Evolutionary conservation across 345 rosid genomes (phyloP), one percentile per base, ranked within the genome.

Genomic region (Passiflora organensis): DNA sequence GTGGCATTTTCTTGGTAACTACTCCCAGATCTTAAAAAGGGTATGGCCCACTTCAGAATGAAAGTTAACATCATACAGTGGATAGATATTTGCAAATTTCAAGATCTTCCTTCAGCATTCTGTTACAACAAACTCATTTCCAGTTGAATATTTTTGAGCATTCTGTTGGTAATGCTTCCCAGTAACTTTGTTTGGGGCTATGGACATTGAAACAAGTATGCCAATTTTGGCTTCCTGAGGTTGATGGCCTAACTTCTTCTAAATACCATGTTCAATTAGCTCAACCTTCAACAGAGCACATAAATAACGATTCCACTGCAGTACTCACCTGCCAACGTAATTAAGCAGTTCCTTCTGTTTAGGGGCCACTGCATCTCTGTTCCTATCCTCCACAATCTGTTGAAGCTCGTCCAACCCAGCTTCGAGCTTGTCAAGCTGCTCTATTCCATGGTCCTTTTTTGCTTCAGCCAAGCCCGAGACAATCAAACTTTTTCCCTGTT

Each of bases 311-410:
- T 21, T 16, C 20, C 22, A 39, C 28, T n/a, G 41, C 3, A 57
- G 59, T 58, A 73, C 86, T 76, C 51, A 93, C 99, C 86, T 75
- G 63, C 99, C 87, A 53, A 93, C 94, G 65, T 82, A 93, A 42
- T 72, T 78, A 56, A 93, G 99, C 61, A 93, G 71, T 65, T 88
- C 94, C 80, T 80, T 93, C 72, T 93, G 99, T 64, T 84, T 93
- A 12, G 91, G 75, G 41, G 86, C 94, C 58, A 89, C 91, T 0
- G 81, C 99, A 46, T 93, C 99, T 84, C 96, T 82, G 53, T 89
- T 76, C 64, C 89, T 85, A 43, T 79, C 83, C 76, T 82, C 95
- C 62, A 86, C 94, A 53, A 84, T 86, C 80, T 81, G 71, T 59
- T 86, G 82, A 71, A 93, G 81, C 65, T 93, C 95, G 37, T 82